These are phyloP conservation scores for Fusarium acutatum DNA, from an alignment of 2,329 filamentous ascomycete species.

Conservation along the genomic window DNA sequence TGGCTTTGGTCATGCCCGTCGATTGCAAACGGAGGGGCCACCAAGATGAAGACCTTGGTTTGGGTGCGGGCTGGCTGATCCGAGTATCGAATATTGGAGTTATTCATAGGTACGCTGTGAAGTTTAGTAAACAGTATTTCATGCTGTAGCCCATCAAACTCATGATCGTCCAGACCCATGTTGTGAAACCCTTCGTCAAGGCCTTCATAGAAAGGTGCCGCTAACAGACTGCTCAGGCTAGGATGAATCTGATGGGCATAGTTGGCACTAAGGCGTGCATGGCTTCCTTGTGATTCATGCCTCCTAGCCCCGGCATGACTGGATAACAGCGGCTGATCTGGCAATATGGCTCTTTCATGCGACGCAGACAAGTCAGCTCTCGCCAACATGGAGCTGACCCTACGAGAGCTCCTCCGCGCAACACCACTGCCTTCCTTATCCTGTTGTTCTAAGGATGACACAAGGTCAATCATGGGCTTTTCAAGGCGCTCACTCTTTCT, in stretches of 20 bases:
- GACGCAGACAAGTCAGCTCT: conserved; percentile 86
- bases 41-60: conserved; percentile 73
- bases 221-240: conserved; percentile 69
- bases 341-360: conserved; percentile 82
- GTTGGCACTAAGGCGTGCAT: conserved; percentile 51
- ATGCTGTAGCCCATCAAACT: conserved; percentile 74
- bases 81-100: conserved; percentile 68
- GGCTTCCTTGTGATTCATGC: conserved; percentile 72
- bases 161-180: conserved; percentile 77
- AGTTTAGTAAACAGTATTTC: conserved; percentile 79
- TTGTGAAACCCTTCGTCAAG: conserved; percentile 77
- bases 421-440: conserved; percentile 65
- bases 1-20: conserved; percentile 64
- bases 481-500: conserved; percentile 62
- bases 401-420: conserved; percentile 70
- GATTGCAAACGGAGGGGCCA: conserved; percentile 63
- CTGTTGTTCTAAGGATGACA: conserved; percentile 73
- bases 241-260: conserved; percentile 58
- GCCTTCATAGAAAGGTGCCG: conserved; percentile 73
- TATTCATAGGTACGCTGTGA: conserved; percentile 71
- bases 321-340: conserved; percentile 65
- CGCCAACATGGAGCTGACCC: conserved; percentile 91
- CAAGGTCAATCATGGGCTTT: conserved; percentile 69
- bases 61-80: conserved; percentile 61
- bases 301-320: conserved; percentile 62